These are phyloP conservation scores for Diphasiastrum complanatum DNA, from an alignment of 83 land plant species.

Conservation along the genomic window DNA sequence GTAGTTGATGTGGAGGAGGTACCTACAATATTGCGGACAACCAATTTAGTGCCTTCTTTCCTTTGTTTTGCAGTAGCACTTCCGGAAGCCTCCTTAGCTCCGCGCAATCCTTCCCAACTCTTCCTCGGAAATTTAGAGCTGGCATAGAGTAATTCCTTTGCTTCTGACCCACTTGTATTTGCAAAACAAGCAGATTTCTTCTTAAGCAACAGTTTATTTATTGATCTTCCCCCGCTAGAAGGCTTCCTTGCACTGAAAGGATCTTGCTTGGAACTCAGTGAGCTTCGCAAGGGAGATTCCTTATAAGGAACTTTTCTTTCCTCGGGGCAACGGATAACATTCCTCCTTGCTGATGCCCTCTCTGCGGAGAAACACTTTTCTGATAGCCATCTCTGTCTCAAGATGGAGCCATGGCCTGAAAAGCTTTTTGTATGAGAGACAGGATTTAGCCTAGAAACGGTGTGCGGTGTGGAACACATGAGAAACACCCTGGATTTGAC, in stretches of 20 bases:
- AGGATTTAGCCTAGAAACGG: too few species aligned
- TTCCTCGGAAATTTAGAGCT: conserved; percentile 1
- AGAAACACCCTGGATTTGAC: background rate
- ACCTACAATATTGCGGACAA: background rate
- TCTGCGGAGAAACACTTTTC: background rate
- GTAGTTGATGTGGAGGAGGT: too few species aligned
- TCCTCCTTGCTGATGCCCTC: too few species aligned
- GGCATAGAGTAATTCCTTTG: background rate
- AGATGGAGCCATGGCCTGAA: too few species aligned
- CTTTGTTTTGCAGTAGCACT: background rate
- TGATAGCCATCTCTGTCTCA: background rate
- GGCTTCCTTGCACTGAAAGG: too few species aligned
- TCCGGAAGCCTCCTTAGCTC: background rate
- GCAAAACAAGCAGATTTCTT: background rate
- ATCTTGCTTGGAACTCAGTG: background rate
- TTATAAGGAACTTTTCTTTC: background rate
- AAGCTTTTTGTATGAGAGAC: too few species aligned
- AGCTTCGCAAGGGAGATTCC: background rate
- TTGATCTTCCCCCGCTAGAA: too few species aligned
- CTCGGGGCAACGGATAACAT: too few species aligned
- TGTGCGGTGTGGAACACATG: too few species aligned
- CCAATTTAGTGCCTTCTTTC: background rate
- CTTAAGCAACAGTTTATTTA: too few species aligned
- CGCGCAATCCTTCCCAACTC: conserved; percentile 13
- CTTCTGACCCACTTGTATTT: background rate